Base-by-base conservation (phyloP, 2,329 filamentous ascomycete genomes). In the Aspergillus sp. region DNA sequence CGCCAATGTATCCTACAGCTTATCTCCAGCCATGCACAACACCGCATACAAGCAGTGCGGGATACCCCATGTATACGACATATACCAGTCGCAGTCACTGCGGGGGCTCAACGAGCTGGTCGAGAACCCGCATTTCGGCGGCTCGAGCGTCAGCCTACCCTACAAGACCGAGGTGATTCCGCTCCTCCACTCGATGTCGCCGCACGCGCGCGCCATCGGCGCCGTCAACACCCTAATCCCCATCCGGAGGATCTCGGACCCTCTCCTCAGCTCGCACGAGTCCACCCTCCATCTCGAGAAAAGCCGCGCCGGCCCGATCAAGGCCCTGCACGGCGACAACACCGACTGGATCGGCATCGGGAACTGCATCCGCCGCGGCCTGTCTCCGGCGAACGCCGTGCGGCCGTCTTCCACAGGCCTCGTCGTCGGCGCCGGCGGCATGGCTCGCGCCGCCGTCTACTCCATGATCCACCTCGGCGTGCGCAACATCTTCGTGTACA, bases 271-370 rank as follows among this genome's bases (percentile, higher is more conserved):
- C 22, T 69, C 77, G 0, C 71, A 76, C 1, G 65, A 70, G 17
- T 72, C 74, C 4, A 67, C 68, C 1, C 57, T 75, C n/a, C 63
- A 68, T 27, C 62, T 67, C 17, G 68, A 77, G 27, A 69, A 78
- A 37, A 79, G 79, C 40, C 69, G 75, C 26, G 69, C 77, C 1
- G 81, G 82, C 0, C 72, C 76, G 0, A 73, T 85, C 5, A 72
- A 73, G 40, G 80, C 78, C 0, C 64, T 86, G 0, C 83, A 85
- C 41, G 83, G 82, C 1, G 81, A 86, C 37, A 88, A 88, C 38
- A 86, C 82, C 0, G 82, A 88, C 53, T 88, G 82, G 78, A 80
- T 86, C 20, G 82, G 82, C 4, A 82, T 88, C 26, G 67, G 79
- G 33, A 80, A 79, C 3, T 86, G 80, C 49, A 73, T 88, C 26